phyloP scores from a whole-genome alignment of 108 stramenopile species.

The Cyclotella atomus region DNA sequence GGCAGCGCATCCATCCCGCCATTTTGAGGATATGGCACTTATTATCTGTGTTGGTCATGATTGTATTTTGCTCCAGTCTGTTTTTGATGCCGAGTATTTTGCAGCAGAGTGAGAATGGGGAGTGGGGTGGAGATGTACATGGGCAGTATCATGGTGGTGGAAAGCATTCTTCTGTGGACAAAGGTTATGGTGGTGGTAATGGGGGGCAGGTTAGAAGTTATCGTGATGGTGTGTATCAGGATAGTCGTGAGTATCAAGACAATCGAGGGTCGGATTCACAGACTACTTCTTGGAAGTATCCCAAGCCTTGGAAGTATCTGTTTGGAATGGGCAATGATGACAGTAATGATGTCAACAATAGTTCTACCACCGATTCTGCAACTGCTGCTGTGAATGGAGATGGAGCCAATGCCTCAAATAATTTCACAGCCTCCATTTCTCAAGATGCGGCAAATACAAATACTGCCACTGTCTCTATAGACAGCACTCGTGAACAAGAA shows the following conservation, averaged over 20 bases:
- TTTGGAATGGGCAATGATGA: slow-evolving; percentile 1
- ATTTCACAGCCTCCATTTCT: too few relatives aligned
- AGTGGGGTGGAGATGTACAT: not conserved
- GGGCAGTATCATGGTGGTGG: not conserved
- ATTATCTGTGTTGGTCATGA: not conserved
- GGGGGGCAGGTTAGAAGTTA: not conserved
- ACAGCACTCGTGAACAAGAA: not conserved
- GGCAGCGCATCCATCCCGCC: not conserved
- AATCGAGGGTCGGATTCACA: too few relatives aligned
- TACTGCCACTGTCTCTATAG: not conserved
- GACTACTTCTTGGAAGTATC: too few relatives aligned
- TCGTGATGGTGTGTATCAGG: too few relatives aligned
- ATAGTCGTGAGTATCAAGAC: too few relatives aligned
- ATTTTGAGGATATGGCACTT: slow-evolving; percentile 8
- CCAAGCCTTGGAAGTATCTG: slow-evolving; percentile 12
- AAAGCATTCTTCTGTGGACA: not conserved
- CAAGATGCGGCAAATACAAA: not conserved
- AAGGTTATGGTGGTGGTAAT: not conserved
- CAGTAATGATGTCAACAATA: not conserved
- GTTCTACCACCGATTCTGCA: too few relatives aligned
- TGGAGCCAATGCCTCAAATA: too few relatives aligned
- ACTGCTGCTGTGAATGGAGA: not conserved
- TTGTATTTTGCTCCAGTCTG: slow-evolving; percentile 2
- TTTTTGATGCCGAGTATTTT: not conserved
- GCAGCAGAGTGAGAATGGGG: not conserved